Percentiles rank a stretch among this genome's conserved stretches.
Evolutionary conservation across 192 early-diverging fungal species (phyloP).

Genomic region (Coemansia biformis): DNA sequence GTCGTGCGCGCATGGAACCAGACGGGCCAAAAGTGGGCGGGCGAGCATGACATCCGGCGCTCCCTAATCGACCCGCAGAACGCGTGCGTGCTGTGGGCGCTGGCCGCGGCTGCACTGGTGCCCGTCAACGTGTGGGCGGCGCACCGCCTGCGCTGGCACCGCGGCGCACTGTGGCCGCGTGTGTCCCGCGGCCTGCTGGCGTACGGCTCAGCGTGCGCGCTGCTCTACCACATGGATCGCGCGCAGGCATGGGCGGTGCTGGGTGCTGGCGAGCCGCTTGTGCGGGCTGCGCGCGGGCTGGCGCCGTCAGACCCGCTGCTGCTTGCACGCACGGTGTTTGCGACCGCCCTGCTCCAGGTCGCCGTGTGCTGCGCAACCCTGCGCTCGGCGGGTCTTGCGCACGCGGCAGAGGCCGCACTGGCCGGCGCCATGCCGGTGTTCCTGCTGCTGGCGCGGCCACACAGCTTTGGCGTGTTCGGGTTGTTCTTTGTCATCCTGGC

Average conservation of each 20-base stretch:
- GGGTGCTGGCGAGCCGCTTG: constrained; percentile 7
- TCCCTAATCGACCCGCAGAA: constrained; percentile 16
- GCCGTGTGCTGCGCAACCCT: background rate
- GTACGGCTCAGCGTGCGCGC: constrained; percentile 16
- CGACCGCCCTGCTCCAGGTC: background rate
- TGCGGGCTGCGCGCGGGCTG: constrained; percentile 7
- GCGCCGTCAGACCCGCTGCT: constrained; percentile 18
- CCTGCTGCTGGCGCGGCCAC: constrained; percentile 57
- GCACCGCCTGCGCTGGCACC: constrained; percentile 4
- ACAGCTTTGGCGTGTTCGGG: constrained; percentile 57
- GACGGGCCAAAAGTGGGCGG: constrained; percentile 43
- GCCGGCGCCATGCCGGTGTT: constrained; percentile 54
- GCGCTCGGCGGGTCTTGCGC: background rate
- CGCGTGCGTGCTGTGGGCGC: constrained; percentile 22
- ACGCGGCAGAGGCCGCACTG: constrained; percentile 19
- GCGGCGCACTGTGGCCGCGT: constrained; percentile 7
- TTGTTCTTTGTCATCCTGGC: constrained; percentile 54
- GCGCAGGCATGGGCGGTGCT: constrained; percentile 20
- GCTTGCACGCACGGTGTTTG: constrained; percentile 23
- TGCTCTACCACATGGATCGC: constrained; percentile 43
- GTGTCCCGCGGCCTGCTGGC: constrained; percentile 16
- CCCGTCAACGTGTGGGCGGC: constrained; percentile 12
- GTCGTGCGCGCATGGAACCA: constrained; percentile 43
- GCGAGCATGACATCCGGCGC: constrained; percentile 33
- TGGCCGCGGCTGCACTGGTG: constrained; percentile 9